Conservation (phyloP, 495 filamentous ascomycete species). For the Oidiodendron maius region DNA sequence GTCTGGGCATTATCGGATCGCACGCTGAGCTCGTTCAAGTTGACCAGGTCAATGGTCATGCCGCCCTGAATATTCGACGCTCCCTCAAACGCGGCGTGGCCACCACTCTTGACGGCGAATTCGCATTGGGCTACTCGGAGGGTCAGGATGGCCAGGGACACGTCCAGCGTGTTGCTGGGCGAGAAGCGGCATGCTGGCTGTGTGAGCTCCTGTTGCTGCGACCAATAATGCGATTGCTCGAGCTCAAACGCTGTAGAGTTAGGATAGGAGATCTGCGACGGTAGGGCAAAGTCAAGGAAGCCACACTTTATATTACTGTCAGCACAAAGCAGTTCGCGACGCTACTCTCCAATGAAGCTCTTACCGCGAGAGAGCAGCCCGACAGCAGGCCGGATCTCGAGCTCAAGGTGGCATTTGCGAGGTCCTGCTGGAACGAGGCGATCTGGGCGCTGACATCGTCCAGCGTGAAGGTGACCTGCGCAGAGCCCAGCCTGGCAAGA, state of each 20-base stretch:
- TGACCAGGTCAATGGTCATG: conserved; percentile 48
- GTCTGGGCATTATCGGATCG: conserved; percentile 27
- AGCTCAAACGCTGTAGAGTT: conserved; percentile 9
- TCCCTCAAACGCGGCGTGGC: conserved; percentile 45
- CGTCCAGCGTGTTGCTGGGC: conserved; percentile 28
- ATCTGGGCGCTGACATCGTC: conserved; percentile 3
- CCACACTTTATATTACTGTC: conserved; percentile 19
- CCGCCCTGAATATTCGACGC: conserved; percentile 43
- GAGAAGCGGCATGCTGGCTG: conserved; percentile 37
- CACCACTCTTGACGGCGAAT: conserved; percentile 48
- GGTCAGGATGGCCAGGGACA: conserved; percentile 31
- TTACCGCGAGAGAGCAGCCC: conserved; percentile 5
- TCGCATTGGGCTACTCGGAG: conserved; percentile 27
- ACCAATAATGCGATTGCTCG: conserved; percentile 43
- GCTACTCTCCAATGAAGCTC: not conserved
- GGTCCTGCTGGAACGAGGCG: not conserved
- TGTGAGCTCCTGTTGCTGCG: conserved; percentile 32
- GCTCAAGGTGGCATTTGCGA: conserved; percentile 8
- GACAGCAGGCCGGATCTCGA: not conserved
- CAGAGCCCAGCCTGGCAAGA: too few species aligned
- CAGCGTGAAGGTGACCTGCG: conserved; percentile 7
- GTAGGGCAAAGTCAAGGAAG: conserved; percentile 18
- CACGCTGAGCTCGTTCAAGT: conserved; percentile 37
- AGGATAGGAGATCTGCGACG: conserved; percentile 14
- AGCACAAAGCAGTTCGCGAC: not conserved